A percentile compares a stretch with the other conserved stretches of the same genome.
Conservation (phyloP, 2,329 filamentous ascomycete species). For the Pseudogymnoascus sp. region DNA sequence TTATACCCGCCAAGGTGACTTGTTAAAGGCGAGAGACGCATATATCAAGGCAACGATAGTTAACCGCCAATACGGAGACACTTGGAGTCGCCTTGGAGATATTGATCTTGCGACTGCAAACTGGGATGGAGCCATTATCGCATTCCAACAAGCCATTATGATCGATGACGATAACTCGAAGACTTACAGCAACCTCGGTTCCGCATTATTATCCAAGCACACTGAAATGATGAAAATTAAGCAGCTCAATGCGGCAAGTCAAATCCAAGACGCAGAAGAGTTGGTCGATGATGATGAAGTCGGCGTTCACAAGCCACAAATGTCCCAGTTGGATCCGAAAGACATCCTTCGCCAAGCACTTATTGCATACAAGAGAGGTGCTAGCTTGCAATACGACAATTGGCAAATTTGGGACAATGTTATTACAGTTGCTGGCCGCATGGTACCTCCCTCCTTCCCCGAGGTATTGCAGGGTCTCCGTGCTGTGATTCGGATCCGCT, state of each 20-base stretch:
- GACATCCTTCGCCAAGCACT: constrained; percentile 65
- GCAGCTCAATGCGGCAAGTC: constrained; percentile 11
- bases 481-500: constrained; percentile 67
- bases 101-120: constrained; percentile 70
- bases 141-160: constrained; percentile 76
- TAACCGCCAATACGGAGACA: constrained; percentile 72
- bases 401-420: constrained; percentile 97
- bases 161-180: constrained; percentile 83
- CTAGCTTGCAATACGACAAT: constrained; percentile 73
- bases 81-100: constrained; percentile 89
- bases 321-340: constrained; percentile 23
- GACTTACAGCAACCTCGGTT: constrained; percentile 91
- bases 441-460: constrained; percentile 63
- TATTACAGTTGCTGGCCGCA: constrained; percentile 73
- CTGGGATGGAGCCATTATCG: constrained; percentile 72
- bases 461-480: constrained; percentile 71
- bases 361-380: constrained; percentile 78
- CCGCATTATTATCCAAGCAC: constrained; percentile 66
- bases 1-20: constrained; percentile 60
- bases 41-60: constrained; percentile 71
- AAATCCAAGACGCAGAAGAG: constrained; percentile 20
- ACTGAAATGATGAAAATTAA: constrained; percentile 38
- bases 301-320: constrained; percentile 17
- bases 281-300: constrained; percentile 27
- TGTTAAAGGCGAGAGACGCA: constrained; percentile 62